Conservation (phyloP, 1,284 basidiomycete species). For the Butyriboletus appendiculatus region DNA sequence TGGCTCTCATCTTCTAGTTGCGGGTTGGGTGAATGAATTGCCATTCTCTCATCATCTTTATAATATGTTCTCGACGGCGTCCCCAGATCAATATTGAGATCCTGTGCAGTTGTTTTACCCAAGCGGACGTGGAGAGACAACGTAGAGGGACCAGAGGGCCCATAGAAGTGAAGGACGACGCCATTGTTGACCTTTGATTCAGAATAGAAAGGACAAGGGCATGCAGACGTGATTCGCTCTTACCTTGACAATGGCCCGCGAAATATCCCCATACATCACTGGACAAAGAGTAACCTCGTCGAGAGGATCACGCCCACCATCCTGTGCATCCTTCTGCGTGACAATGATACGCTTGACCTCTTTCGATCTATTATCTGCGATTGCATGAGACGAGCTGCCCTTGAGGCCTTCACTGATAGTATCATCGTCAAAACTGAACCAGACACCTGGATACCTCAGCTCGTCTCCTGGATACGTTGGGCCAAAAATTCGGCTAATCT, state of each 20-base stretch:
- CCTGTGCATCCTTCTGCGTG: slow-evolving; percentile 60
- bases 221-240: not conserved
- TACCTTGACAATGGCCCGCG: slow-evolving; percentile 68
- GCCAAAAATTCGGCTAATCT: slow-evolving; percentile 75
- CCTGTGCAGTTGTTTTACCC: slow-evolving; percentile 82
- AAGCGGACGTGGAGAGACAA: slow-evolving; percentile 63
- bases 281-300: slow-evolving; percentile 66
- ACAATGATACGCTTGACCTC: slow-evolving; percentile 78
- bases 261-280: slow-evolving; percentile 69
- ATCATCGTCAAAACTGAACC: slow-evolving; percentile 79
- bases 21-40: slow-evolving; percentile 62
- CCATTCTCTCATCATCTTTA: slow-evolving; percentile 87
- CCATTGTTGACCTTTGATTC: slow-evolving; percentile 67
- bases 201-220: not conserved
- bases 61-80: slow-evolving; percentile 77
- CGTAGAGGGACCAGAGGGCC: slow-evolving; percentile 40
- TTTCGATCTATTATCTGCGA: slow-evolving; percentile 58
- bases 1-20: slow-evolving; percentile 44
- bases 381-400: slow-evolving; percentile 36
- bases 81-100: slow-evolving; percentile 76
- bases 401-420: slow-evolving; percentile 52
- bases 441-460: slow-evolving; percentile 79
- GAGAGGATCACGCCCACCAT: slow-evolving; percentile 60
- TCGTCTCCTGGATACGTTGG: slow-evolving; percentile 84
- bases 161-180: slow-evolving; percentile 66